Base-by-base conservation (phyloP, 768 basidiomycete genomes). In the Russula ochroleuca region DNA sequence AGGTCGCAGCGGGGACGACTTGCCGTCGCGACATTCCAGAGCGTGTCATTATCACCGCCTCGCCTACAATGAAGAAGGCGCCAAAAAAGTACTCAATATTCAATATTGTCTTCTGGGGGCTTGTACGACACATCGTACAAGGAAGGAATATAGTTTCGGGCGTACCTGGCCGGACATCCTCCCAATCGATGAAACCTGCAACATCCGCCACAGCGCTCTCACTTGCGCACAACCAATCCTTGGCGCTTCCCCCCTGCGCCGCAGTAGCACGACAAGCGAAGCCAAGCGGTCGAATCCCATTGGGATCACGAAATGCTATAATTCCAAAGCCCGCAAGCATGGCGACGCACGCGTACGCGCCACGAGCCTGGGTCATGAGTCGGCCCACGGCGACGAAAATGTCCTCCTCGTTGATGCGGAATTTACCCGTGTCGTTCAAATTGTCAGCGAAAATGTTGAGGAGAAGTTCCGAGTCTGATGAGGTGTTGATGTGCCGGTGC, bases 241-340 rank as follows among this genome's bases (percentile, higher is more conserved):
- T 81, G 6, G 88, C 90, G n/a, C 69, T 68, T n/a, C 76, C 75
- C 47, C 70, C 78, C 11, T 21, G 45, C 45, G 45, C 21, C 8
- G 45, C 43, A 11, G 77, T 71, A 63, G 81, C 84, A 53, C 96
- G 80, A 31, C 81, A 81, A 2, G 85, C 95, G 80, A 94, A 83
- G 1, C 97, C 97, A 35, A 95, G 78, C 1, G 97, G 97, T 38
- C 97, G 82, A 68, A 99, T 98, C 52, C 97, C 97, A 71, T 98
- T 97, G 10, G 95, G 97, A 75, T 99, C 97, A 66, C 97, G 82
- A 79, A 99, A 99, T 0, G 90, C 97, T 72, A 99, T 95, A 64
- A 98, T 88, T 0, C 97, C 97, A 74, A 98, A 98, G 43, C 97
- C 97, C 33, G 97, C 96, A 45, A 99, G 83, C 97, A 99, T 98